Conservation (phyloP, 495 filamentous ascomycete genomes). For the Aspergillus funiculosus region DNA sequence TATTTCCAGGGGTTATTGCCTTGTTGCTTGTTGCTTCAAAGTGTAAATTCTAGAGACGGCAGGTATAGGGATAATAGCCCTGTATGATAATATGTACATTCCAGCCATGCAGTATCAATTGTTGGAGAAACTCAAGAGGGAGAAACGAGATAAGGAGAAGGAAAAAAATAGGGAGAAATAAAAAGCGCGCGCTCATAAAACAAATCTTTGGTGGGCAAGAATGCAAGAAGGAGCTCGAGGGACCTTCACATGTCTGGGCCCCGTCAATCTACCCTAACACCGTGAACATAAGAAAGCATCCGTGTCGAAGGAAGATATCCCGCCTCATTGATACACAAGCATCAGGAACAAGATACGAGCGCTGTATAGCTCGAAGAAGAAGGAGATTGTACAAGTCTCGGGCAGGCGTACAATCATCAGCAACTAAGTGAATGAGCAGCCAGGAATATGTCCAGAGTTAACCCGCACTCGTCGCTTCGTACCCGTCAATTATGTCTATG, state of each 20-base stretch:
- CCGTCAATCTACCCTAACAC: conserved; percentile 13
- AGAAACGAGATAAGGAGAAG: no score
- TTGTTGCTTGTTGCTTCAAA: no score
- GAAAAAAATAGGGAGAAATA: conserved; percentile 9
- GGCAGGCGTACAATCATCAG: background rate
- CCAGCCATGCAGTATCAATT: conserved; percentile 4
- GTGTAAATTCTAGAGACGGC: conserved; percentile 1
- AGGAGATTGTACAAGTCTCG: background rate
- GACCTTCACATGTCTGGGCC: conserved; percentile 8
- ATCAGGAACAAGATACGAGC: background rate
- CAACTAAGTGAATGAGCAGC: background rate
- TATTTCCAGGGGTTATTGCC: no score
- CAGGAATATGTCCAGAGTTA: background rate
- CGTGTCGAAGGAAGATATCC: conserved; percentile 4
- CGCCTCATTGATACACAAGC: background rate
- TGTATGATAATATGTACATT: conserved; percentile 7
- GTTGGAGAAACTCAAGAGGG: conserved; percentile 1
- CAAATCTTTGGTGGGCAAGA: conserved; percentile 5
- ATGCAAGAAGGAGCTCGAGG: background rate
- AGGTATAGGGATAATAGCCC: conserved; percentile 2
- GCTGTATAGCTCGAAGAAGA: conserved; percentile 1
- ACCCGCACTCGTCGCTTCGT: background rate
- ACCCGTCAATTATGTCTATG: background rate
- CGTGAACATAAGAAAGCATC: conserved; percentile 12
- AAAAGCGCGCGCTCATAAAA: conserved; percentile 12